Percentiles rank a stretch among this genome's conserved stretches.
Evolutionary conservation across 257 asterid species (phyloP).

Genomic region (Solanum clarkiae): DNA sequence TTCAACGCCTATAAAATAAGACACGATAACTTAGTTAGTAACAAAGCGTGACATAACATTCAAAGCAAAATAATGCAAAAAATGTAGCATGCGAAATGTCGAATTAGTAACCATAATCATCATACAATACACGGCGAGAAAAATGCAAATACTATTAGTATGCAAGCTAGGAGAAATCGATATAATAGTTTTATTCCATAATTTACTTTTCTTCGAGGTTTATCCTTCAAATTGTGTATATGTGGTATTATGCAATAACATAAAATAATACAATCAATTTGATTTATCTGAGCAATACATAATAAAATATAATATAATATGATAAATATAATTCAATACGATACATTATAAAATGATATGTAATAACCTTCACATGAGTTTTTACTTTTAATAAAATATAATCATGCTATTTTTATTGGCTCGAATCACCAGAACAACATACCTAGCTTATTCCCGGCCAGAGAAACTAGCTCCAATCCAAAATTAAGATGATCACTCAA

Average conservation of each 20-base stretch:
- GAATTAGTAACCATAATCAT: not conserved
- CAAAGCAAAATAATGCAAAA: not conserved
- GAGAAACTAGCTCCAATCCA: no score
- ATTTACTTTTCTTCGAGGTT: not conserved
- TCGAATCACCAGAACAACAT: not conserved
- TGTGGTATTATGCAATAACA: not conserved
- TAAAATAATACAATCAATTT: not conserved
- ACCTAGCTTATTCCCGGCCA: no score
- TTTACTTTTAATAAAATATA: not conserved
- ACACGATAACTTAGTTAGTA: no score
- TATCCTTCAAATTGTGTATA: not conserved
- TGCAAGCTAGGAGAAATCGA: not conserved
- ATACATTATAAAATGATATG: not conserved
- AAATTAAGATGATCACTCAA: not conserved
- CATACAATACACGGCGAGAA: not conserved
- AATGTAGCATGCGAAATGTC: not conserved
- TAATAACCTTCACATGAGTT: not conserved
- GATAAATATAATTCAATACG: not conserved
- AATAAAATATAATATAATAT: not conserved
- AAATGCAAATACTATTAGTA: not conserved
- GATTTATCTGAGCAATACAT: not conserved
- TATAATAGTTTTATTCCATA: not conserved
- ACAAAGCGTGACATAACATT: not conserved
- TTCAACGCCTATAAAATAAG: no score
- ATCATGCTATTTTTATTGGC: not conserved